Conservation (phyloP, 768 basidiomycete genomes). For the Boletus rex-veris region DNA sequence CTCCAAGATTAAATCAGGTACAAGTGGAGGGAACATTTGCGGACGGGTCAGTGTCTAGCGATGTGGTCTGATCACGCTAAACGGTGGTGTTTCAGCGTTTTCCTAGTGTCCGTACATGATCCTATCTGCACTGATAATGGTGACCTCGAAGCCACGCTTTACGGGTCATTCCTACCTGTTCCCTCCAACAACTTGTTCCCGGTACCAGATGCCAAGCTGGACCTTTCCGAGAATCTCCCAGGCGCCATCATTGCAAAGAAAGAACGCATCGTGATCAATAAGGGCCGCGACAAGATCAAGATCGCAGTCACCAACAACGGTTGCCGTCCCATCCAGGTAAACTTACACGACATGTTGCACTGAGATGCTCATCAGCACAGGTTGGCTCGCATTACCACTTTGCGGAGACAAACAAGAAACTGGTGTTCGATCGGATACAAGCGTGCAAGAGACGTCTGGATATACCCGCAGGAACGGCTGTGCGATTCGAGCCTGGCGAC, state of each 20-base stretch:
- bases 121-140: conserved; percentile 86
- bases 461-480: conserved; percentile 92
- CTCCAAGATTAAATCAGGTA: conserved; percentile 65
- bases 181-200: conserved; percentile 26
- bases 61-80: neutral
- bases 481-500: conserved; percentile 84
- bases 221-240: conserved; percentile 54
- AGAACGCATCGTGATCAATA: conserved; percentile 71
- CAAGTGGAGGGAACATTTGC: conserved; percentile 92
- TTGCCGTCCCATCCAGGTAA: conserved; percentile 88
- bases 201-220: conserved; percentile 29
- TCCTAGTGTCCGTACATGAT: conserved; percentile 92
- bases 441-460: conserved; percentile 87
- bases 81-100: conserved; percentile 43
- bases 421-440: conserved; percentile 78
- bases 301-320: conserved; percentile 86
- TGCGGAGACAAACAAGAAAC: conserved; percentile 78
- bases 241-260: conserved; percentile 73
- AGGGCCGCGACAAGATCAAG: conserved; percentile 62
- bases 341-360: conserved; percentile 13
- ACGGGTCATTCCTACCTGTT: conserved; percentile 88
- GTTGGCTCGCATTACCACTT: conserved; percentile 96
- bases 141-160: conserved; percentile 76
- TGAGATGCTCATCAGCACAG: conserved; percentile 34
- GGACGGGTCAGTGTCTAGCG: conserved; percentile 61